Evolutionary conservation across 306 rosid genomes (phyloP).

Genomic region (Malus sieversii): DNA sequence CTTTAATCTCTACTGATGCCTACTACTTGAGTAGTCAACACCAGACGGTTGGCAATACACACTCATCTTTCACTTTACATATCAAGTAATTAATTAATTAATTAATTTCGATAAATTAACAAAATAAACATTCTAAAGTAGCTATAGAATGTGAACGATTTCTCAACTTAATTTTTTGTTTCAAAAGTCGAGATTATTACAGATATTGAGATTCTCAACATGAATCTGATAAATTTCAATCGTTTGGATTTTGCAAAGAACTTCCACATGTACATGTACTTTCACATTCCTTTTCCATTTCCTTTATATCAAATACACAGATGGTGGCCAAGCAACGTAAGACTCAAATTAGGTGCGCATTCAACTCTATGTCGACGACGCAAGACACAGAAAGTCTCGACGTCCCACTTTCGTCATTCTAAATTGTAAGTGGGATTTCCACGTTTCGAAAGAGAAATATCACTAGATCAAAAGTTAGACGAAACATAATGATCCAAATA

Average conservation of each 20-base stretch:
- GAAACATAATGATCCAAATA: too few species aligned
- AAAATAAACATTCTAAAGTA: background rate
- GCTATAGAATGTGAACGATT: background rate
- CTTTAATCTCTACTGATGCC: background rate
- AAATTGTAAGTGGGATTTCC: background rate
- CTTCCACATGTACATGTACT: background rate
- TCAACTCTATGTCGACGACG: background rate
- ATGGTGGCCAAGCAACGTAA: background rate
- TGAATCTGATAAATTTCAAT: background rate
- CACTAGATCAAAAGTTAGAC: background rate
- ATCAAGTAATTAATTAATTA: background rate
- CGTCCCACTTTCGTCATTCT: background rate
- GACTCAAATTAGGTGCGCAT: background rate
- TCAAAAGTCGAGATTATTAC: background rate
- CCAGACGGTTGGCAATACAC: background rate
- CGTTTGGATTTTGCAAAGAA: background rate
- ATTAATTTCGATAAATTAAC: background rate
- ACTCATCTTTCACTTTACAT: background rate
- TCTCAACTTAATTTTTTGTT: background rate
- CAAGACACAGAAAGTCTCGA: background rate
- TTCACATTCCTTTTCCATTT: background rate
- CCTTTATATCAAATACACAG: background rate
- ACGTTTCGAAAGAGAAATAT: too few species aligned
- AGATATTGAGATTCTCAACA: background rate
- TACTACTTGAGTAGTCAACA: slow-evolving; percentile 5